Evolutionary conservation across 495 filamentous ascomycete genomes (phyloP).

Genomic region (Penicillium macrosclerotiorum): DNA sequence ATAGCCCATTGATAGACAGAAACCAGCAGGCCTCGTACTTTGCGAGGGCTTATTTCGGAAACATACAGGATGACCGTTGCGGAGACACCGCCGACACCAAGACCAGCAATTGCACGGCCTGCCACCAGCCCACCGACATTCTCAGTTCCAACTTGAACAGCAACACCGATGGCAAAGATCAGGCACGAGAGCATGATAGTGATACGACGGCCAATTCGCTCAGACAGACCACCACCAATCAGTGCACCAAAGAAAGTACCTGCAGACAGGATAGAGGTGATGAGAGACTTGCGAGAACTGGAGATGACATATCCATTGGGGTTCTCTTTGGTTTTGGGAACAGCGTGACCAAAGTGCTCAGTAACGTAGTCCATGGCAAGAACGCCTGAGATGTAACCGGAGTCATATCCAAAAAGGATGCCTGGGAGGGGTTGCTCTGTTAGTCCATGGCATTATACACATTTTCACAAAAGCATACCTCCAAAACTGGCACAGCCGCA

Average conservation of each 20-base stretch:
- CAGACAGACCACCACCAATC: conserved; percentile 62
- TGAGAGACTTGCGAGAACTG: conserved; percentile 47
- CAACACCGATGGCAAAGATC: conserved; percentile 61
- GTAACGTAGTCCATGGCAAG: conserved; percentile 53
- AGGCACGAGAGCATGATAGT: conserved; percentile 63
- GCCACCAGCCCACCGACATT: conserved; percentile 54
- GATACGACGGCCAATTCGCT: conserved; percentile 62
- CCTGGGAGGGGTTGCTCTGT: conserved; percentile 2
- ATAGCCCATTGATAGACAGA: conserved; percentile 68
- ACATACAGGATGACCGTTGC: conserved; percentile 71
- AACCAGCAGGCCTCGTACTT: conserved; percentile 64
- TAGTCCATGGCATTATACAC: neutral
- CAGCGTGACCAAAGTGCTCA: conserved; percentile 35
- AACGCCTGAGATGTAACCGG: conserved; percentile 56
- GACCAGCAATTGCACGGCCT: conserved; percentile 67
- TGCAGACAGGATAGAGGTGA: conserved; percentile 68
- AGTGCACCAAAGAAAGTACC: conserved; percentile 75
- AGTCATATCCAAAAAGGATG: conserved; percentile 53
- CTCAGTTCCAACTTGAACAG: conserved; percentile 55
- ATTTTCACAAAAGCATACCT: conserved; percentile 22
- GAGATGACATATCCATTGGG: conserved; percentile 16
- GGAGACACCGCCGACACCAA: conserved; percentile 72
- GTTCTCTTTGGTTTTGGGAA: conserved; percentile 9
- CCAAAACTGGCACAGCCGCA: conserved; percentile 58
- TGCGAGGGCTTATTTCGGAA: conserved; percentile 59